Conservation (phyloP, 75 land plant species). For the Selaginella moellendorffii region DNA sequence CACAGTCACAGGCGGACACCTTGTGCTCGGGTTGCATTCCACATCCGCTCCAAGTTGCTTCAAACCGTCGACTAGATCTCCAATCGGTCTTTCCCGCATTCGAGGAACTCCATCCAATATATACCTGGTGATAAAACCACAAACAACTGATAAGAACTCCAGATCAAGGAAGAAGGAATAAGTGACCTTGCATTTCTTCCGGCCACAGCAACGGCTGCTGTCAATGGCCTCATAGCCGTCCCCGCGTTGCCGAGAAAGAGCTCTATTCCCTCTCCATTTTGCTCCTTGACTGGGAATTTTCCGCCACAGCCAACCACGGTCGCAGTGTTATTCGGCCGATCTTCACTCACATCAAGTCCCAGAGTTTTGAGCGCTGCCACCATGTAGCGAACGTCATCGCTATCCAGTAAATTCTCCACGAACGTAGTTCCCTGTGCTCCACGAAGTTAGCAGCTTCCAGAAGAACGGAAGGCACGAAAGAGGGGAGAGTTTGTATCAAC, state of each 20-base stretch:
- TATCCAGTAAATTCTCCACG: constrained; percentile 76
- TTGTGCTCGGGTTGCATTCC: constrained; percentile 53
- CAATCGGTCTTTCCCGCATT: constrained; percentile 96
- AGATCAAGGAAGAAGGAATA: neutral
- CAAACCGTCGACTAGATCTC: constrained; percentile 67
- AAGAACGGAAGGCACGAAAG: neutral
- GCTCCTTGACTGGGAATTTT: constrained; percentile 53
- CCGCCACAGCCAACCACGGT: constrained; percentile 74
- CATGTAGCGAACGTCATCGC: constrained; percentile 95
- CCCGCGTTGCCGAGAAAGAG: constrained; percentile 97
- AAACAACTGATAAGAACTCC: neutral
- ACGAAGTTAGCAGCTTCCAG: neutral
- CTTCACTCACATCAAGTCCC: constrained; percentile 64
- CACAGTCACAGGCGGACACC: constrained; percentile 83
- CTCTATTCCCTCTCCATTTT: constrained; percentile 24
- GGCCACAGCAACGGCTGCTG: constrained; percentile 89
- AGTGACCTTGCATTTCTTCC: constrained; percentile 80
- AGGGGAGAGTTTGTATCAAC: constrained; percentile 17
- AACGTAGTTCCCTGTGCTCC: constrained; percentile 97
- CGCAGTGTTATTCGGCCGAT: constrained; percentile 33
- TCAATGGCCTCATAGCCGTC: constrained; percentile 94
- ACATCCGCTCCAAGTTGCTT: constrained; percentile 96
- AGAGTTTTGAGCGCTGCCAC: constrained; percentile 65
- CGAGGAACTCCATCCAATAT: constrained; percentile 90
- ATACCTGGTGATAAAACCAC: constrained; percentile 34